Evolutionary conservation across 345 rosid species (phyloP), one percentile per base, ranked within the genome.

Genomic region (Combretum micranthum): DNA sequence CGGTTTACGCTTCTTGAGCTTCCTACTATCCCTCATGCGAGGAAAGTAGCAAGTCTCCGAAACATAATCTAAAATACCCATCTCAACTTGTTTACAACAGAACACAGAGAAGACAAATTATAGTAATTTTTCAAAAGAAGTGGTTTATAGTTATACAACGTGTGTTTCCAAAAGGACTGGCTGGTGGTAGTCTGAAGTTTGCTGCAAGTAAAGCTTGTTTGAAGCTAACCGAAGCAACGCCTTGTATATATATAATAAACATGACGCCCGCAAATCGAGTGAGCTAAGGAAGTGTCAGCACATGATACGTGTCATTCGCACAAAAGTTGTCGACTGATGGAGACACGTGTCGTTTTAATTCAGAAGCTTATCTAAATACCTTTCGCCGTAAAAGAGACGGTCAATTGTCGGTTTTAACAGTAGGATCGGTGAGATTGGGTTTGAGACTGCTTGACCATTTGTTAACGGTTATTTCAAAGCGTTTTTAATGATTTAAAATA

Each of bases 1-100:
- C 60, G 57, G 66, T 57, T 50, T 51, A 15, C 55, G 60, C 50
- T 39, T 63, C 67, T 20, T 64, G 55, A 64, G 11, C 42, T 56
- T 64, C 45, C 13, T 55, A 2, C 42, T 20, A 55, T 46, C 44
- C 44, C 20, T 32, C 18, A 19, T 4, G 13, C 32, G 61, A 15
- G 61, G 39, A 13, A 39, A 9, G 45, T 64, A 43, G 15, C 55
- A 56, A 17, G 50, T 21, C 2, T 42, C 67, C 20, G 55, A 18
- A 32, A 64, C 39, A 48, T 47, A 49, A 50, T 63, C 69, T 51
- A 67, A 16, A 39, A 72, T 11, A 18, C 66, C 72, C 72, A 72
- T 72, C 21, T 4, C 22, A n/a, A 43, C 12, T 42, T 56, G 54
- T 20, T 20, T 23, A 56, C 0, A 25, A 23, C 18, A 55, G 19